Base-by-base conservation (phyloP, 2,329 filamentous ascomycete species). In the Ceratocystis ficicola region DNA sequence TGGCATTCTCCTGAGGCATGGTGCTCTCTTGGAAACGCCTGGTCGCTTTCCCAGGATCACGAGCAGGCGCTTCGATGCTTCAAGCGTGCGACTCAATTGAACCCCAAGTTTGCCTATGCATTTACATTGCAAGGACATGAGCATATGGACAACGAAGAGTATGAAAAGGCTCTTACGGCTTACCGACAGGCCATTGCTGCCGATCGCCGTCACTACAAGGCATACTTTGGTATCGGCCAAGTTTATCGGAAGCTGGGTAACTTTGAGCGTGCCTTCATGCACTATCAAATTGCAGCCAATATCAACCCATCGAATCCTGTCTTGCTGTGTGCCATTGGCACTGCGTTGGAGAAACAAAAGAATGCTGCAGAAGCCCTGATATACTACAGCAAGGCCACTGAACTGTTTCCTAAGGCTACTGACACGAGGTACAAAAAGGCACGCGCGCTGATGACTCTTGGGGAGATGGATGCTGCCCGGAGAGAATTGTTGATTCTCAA, bases 101-200 rank as follows among this genome's bases (percentile, higher is more conserved):
- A 96, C 72, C 86, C 90, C 5, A 87, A 86, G 66, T 96, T 97
- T 74, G 92, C 94, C 0, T 99, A 99, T 73, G 93, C 91, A 1
- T 96, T 93, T 74, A 97, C 94, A 0, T 77, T 99, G 2, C 93
- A 97, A 74, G 94, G 94, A 0, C 94, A 99, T 74, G 94, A 99
- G 73, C 90, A 96, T 73, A 87, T 97, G 57, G 84, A 89, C 44
- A 97, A 96, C 70, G 95, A 99, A 75, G 95, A 99, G 74, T 96
- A 94, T 72, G 93, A 97, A 73, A 96, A 96, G 74, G 94, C 94
- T 0, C 82, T 96, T 57, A 85, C 86, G 48, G 87, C 90, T 1
- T 99, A 96, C 75, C 85, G 95, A 44, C 84, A 87, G 64, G 92
- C 90, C 1, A 89, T 99, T 70, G 84, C 86, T 57, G 90, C 90